Conservation (phyloP, 2,329 filamentous ascomycete genomes). For the Phaeomoniella chlamydospora region DNA sequence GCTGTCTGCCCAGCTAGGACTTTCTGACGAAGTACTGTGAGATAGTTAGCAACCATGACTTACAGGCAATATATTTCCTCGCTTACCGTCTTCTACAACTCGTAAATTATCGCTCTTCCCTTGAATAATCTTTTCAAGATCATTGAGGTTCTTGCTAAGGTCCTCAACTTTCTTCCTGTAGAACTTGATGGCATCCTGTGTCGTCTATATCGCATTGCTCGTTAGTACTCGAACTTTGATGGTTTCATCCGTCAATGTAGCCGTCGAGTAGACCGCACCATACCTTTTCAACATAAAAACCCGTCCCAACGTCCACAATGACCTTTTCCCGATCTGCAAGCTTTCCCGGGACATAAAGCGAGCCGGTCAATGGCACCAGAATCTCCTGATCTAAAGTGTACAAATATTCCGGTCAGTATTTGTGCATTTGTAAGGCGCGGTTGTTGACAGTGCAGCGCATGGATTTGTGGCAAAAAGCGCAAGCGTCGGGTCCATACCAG, state of each 20-base stretch:
- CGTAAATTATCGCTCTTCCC: conserved; percentile 73
- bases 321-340: conserved; percentile 62
- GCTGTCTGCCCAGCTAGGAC: conserved; percentile 29
- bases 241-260: background rate
- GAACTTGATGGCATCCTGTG: conserved; percentile 48
- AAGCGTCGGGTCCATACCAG: conserved; percentile 4
- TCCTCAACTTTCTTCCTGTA: conserved; percentile 56
- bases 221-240: no score
- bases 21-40: conserved; percentile 35
- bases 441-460: no score
- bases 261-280: conserved; percentile 3
- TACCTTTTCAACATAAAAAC: conserved; percentile 89
- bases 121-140: conserved; percentile 54
- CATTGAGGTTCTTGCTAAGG: conserved; percentile 48
- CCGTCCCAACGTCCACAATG: conserved; percentile 84
- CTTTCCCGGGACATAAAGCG: conserved; percentile 79
- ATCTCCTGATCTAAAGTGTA: conserved; percentile 34
- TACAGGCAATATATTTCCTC: conserved; percentile 1
- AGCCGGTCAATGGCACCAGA: conserved; percentile 87
- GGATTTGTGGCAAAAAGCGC: no score
- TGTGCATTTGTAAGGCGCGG: no score
- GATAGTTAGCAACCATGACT: background rate
- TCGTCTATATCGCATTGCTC: no score
- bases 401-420: no score
- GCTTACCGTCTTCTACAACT: conserved; percentile 73